Base-by-base conservation (phyloP, 1,284 basidiomycete species). In the Gymnopus androsaceus region DNA sequence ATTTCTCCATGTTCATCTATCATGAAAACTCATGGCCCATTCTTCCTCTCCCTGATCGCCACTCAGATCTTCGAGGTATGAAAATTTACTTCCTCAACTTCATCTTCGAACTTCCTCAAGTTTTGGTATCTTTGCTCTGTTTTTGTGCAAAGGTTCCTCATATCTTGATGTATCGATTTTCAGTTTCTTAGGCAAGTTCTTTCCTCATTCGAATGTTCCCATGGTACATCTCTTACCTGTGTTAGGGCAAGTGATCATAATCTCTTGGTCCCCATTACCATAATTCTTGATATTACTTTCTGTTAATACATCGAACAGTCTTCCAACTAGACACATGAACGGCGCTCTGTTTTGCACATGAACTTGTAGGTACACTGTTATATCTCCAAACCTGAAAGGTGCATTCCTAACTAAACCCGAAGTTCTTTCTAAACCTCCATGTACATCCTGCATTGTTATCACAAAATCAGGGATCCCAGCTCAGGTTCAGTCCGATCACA, bases 351-450 rank as follows among this genome's bases (percentile, higher is more conserved):
- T 40, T 15, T 58, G 49, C 3, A 60, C 38, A 52, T 60, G 59
- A 2, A 60, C 42, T 38, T 58, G 59, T 8, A 61, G 14, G 56
- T n/a, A n/a, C n/a, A n/a, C n/a, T n/a, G n/a, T n/a, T n/a, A n/a
- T n/a, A n/a, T n/a, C n/a, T n/a, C n/a, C n/a, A n/a, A n/a, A n/a
- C n/a, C n/a, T n/a, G n/a, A n/a, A n/a, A n/a, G n/a, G n/a, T n/a
- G n/a, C n/a, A 33, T 60, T 60, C 31, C 33, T 46, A 3, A 57
- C 59, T 28, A 61, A 25, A 14, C 57, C 57, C n/a, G 7, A 61
- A 53, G 15, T 67, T 57, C 48, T 70, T 70, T 15, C 36, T 21
- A 49, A 27, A 21, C 23, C 31, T 4, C 47, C 47, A 23, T 52
- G n/a, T 30, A 27, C 28, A n/a, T 36, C 31, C n/a, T 49, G 47